Evolutionary conservation across 106 monocot genomes (phyloP).

Genomic region (Gastrodia elata): DNA sequence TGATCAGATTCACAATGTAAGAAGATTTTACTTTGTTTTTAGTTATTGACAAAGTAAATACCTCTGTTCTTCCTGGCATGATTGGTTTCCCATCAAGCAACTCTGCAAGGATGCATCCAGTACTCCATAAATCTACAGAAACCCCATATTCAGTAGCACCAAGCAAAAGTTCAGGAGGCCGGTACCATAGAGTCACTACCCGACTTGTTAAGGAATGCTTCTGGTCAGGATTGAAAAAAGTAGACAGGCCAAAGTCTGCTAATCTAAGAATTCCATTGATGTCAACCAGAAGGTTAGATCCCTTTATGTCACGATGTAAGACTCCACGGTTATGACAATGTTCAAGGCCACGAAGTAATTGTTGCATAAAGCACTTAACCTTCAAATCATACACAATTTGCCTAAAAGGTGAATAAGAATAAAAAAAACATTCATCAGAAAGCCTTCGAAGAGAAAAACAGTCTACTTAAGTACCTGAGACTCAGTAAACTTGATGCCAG

Average conservation of each 20-base stretch:
- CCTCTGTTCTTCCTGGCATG: constrained; percentile 88
- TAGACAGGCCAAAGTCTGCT: constrained; percentile 74
- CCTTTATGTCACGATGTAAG: constrained; percentile 84
- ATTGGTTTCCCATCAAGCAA: constrained; percentile 73
- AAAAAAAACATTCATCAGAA: neutral
- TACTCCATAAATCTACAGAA: constrained; percentile 74
- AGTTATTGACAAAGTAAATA: constrained; percentile 9
- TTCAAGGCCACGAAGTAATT: constrained; percentile 62
- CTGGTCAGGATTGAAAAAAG: constrained; percentile 38
- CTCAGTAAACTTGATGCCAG: constrained; percentile 54
- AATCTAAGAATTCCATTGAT: constrained; percentile 59
- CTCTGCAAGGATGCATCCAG: constrained; percentile 85
- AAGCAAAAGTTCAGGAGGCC: constrained; percentile 78
- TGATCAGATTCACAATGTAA: neutral
- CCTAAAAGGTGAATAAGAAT: neutral
- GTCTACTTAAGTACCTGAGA: constrained; percentile 30
- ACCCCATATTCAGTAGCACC: constrained; percentile 70
- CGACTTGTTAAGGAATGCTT: constrained; percentile 58
- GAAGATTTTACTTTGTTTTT: neutral
- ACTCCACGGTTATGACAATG: constrained; percentile 71
- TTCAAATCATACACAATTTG: constrained; percentile 8
- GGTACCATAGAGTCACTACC: constrained; percentile 85
- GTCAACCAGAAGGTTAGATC: constrained; percentile 75
- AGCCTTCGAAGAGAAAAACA: neutral
- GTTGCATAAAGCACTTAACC: constrained; percentile 78